Evolutionary conservation across 139 green algal genomes (phyloP).

Genomic region (Ulvella scutata): DNA sequence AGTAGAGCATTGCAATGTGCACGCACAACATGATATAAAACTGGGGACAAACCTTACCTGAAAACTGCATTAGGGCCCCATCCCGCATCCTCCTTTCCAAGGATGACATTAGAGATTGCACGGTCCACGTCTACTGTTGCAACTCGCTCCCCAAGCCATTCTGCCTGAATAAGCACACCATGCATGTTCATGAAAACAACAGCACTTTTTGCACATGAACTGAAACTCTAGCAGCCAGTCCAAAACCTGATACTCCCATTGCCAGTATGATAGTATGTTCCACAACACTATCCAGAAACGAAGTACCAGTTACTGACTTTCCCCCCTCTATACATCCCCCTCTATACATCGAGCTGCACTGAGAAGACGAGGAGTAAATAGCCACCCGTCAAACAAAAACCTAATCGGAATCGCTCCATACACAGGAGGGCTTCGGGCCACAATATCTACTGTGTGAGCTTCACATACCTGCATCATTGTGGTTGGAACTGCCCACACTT

Average conservation of each 20-base stretch:
- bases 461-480: slow-evolving; percentile 4
- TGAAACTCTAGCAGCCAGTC: background rate
- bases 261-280: too few species aligned
- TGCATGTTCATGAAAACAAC: background rate
- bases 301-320: too few species aligned
- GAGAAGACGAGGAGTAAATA: too few species aligned
- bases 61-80: slow-evolving; percentile 88
- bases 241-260: too few species aligned
- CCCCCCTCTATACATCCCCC: too few species aligned
- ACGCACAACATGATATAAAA: too few species aligned
- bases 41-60: slow-evolving; percentile 9
- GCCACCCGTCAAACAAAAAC: too few species aligned
- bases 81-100: slow-evolving; percentile 70
- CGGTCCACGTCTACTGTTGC: slow-evolving; percentile 69
- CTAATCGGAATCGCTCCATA: too few species aligned
- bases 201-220: background rate
- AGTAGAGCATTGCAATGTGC: too few species aligned
- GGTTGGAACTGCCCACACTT: slow-evolving; percentile 30
- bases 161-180: slow-evolving; percentile 62
- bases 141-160: slow-evolving; percentile 85
- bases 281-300: too few species aligned
- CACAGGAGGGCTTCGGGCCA: slow-evolving; percentile 1
- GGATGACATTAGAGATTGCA: slow-evolving; percentile 73
- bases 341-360: too few species aligned
- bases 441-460: too few species aligned